These are phyloP conservation scores for Salix udensis DNA, from an alignment of 345 rosid species.

Conservation along the genomic window DNA sequence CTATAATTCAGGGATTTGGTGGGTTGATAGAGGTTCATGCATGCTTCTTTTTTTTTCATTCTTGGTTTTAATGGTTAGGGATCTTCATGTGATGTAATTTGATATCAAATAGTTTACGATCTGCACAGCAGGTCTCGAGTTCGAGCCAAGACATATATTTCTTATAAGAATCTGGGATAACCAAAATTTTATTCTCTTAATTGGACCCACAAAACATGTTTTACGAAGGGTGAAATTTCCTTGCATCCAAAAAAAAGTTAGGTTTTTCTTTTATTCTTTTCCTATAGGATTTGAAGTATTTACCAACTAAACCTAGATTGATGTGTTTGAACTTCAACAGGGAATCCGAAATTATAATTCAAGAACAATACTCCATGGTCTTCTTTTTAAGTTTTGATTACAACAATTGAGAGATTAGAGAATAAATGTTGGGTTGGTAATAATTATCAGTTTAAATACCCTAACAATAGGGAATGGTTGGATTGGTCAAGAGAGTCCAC, in stretches of 20 bases:
- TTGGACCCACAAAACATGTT: too few relatives aligned
- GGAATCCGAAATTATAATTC: too few relatives aligned
- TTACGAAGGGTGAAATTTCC: too few relatives aligned
- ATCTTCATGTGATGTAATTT: too few relatives aligned
- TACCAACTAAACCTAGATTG: too few relatives aligned
- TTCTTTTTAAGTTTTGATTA: not conserved
- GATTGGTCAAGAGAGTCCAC: constrained; percentile 7
- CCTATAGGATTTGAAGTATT: too few relatives aligned
- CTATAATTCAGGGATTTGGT: constrained; percentile 28
- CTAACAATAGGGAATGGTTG: not conserved
- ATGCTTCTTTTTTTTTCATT: not conserved
- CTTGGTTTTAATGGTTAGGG: not conserved
- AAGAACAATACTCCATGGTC: too few relatives aligned
- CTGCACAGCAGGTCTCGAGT: too few relatives aligned
- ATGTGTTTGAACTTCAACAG: too few relatives aligned
- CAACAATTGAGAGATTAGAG: not conserved
- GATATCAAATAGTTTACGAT: too few relatives aligned
- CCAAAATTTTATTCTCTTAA: accelerated
- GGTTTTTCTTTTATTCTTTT: not conserved
- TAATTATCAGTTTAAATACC: constrained; percentile 13
- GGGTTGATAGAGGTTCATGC: not conserved
- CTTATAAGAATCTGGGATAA: too few relatives aligned
- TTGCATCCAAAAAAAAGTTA: too few relatives aligned
- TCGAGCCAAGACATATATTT: accelerated
- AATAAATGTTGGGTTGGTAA: constrained; percentile 5